Evolutionary conservation across 1,284 basidiomycete species (phyloP).

Genomic region (Omphalotus olearius): DNA sequence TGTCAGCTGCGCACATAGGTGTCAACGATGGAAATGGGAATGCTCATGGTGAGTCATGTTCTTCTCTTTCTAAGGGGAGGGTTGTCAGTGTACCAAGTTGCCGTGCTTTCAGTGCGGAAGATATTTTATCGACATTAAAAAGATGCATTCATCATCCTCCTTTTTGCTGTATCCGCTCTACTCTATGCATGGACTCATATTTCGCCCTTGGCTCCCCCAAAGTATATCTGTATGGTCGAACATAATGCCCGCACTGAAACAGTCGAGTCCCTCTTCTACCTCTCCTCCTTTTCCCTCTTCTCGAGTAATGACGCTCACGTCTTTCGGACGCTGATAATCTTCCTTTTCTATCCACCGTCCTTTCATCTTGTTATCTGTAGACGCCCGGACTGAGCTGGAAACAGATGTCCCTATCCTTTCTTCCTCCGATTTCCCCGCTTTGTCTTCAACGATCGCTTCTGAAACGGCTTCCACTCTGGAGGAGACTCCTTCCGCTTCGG

Average conservation of each 20-base stretch:
- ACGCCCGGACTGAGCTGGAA: constrained; percentile 41
- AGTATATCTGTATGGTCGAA: constrained; percentile 14
- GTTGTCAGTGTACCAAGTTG: constrained; percentile 74
- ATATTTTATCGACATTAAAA: constrained; percentile 60
- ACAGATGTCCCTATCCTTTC: constrained; percentile 55
- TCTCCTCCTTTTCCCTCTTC: constrained; percentile 18
- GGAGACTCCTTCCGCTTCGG: constrained; percentile 25
- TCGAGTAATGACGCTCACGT: constrained; percentile 12
- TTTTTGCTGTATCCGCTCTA: constrained; percentile 26
- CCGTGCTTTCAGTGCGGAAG: constrained; percentile 82
- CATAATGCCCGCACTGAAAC: constrained; percentile 14
- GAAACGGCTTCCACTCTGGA: constrained; percentile 18
- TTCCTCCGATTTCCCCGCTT: constrained; percentile 68
- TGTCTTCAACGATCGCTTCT: constrained; percentile 29
- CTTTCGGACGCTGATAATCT: constrained; percentile 44
- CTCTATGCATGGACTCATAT: constrained; percentile 18
- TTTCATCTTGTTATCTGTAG: constrained; percentile 31
- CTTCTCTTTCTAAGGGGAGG: constrained; percentile 57
- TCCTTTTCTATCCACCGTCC: constrained; percentile 28
- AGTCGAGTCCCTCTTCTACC: constrained; percentile 28
- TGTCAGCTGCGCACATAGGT: constrained; percentile 21
- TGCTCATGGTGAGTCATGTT: constrained; percentile 64
- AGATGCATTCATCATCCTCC: constrained; percentile 1
- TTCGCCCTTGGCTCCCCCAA: constrained; percentile 12
- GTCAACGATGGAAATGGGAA: constrained; percentile 38